phyloP scores from a whole-genome alignment of 2,329 filamentous ascomycete genomes.

The Fusarium buharicum region DNA sequence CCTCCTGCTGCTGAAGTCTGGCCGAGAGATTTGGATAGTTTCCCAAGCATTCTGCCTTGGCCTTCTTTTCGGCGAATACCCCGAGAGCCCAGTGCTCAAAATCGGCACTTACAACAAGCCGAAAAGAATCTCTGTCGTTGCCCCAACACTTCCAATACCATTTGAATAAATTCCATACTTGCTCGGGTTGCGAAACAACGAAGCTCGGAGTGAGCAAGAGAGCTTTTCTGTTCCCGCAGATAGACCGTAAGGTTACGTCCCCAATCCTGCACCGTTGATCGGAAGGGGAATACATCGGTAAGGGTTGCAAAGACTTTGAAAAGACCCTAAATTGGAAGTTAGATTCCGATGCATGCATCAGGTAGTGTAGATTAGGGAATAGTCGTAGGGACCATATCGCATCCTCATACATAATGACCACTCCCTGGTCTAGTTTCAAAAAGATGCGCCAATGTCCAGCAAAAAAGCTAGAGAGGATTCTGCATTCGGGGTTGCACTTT shows the following conservation, averaged over 20 bases:
- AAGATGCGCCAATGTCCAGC: constrained; percentile 62
- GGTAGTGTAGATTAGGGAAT: constrained; percentile 52
- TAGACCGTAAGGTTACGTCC: constrained; percentile 43
- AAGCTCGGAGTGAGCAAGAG: constrained; percentile 58
- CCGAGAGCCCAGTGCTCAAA: constrained; percentile 48
- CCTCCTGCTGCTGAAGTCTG: not conserved
- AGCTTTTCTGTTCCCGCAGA: constrained; percentile 49
- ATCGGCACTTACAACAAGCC: constrained; percentile 47
- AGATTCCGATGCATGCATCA: constrained; percentile 47
- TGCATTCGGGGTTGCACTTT: constrained; percentile 52
- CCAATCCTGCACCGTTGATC: constrained; percentile 17
- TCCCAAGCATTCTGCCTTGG: not conserved
- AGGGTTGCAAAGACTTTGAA: constrained; percentile 45
- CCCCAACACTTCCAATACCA: constrained; percentile 48
- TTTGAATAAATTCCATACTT: constrained; percentile 50
- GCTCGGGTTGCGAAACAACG: constrained; percentile 51
- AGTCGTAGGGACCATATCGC: constrained; percentile 51
- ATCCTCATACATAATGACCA: constrained; percentile 60
- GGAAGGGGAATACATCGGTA: constrained; percentile 25
- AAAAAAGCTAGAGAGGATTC: constrained; percentile 54
- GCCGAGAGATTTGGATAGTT: not conserved
- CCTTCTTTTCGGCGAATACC: constrained; percentile 40
- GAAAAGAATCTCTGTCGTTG: constrained; percentile 25
- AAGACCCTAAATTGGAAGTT: constrained; percentile 56
- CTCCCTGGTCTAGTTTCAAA: constrained; percentile 41